Base-by-base conservation (phyloP, 495 filamentous ascomycete species). In the Annulohypoxylon nitens region DNA sequence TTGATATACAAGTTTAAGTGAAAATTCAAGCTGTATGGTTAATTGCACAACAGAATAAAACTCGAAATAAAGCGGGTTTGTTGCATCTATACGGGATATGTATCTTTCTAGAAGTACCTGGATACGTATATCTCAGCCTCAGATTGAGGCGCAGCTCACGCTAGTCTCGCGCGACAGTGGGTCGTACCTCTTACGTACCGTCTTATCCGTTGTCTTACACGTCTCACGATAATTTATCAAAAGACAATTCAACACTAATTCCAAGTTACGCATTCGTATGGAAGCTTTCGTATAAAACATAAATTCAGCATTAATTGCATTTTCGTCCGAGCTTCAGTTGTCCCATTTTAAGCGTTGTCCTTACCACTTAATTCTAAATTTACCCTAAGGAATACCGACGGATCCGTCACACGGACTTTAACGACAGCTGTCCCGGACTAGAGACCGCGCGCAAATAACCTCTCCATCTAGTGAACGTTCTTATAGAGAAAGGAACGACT, bases 131-230 rank as follows among this genome's bases (percentile, higher is more conserved):
- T 54, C 45, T 67, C 69, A 71, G 62, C 69, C 57, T 39, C 50
- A 47, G 41, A 33, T 45, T 63, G 70, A 68, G 70, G 70, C 70
- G 70, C 60, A 73, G 60, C 43, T 58, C 12, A 58, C 51, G 50
- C 63, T n/a, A 43, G 34, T 59, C 53, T 59, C 53, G 30, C 39
- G 37, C 50, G 6, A 59, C 30, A 53, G 64, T 64, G 70, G 64
- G 33, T 55, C 50, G 34, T 6, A 43, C 23, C 34, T 60, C 18
- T 59, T 61, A 54, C 45, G 64, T 73, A 69, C 65, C 53, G 37
- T 30, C 50, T 67, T 37, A 58, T 62, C 58, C 48, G 23, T 53
- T 43, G 61, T 65, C 43, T 64, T 73, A 73, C 70, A 73, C 70
- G 61, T 65, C 60, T 73, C 60, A 45, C 37, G 26, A 68, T 57